Base-by-base conservation (phyloP, 2,329 filamentous ascomycete genomes). In the Fusarium goolgardi region DNA sequence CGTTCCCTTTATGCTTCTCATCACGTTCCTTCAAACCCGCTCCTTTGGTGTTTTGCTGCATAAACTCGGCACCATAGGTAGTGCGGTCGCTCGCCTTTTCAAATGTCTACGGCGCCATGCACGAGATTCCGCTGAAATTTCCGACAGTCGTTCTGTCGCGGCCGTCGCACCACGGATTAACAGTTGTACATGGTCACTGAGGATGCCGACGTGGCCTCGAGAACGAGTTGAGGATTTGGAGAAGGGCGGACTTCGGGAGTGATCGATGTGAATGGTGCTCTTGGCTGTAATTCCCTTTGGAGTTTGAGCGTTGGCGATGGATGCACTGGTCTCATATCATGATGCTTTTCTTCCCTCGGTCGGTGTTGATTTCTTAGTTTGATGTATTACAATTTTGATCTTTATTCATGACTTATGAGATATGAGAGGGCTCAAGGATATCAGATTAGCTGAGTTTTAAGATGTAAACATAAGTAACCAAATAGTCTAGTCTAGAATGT, bases 1-100 rank as follows among this genome's bases (percentile, higher is more conserved):
- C 73, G 78, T 85, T 3, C 83, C 82, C 23, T 85, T 85, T 67
- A 82, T 84, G 71, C 64, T 83, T 25, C 74, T 84, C 23, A 79
- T 84, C 57, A 78, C 82, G 35, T 76, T 83, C 31, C 74, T 84
- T 34, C 83, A 85, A 55, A 82, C 79, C 9, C 76, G 78, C 27
- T 75, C 76, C 21, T 81, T 80, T 44, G 74, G 78, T 59, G 45
- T 70, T 5, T 53, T 77, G 23, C 34, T 75, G 25, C 65, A 70
- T 52, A 73, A 72, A 39, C 54, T 74, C 16, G 41, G 50, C 37
- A 59, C 54, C 25, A 50, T 59, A 21, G 44, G 58, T 6, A 40
- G 59, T n/a, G 51, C 43, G 20, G 55, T 58, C 27, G 41, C 37
- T 29, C 60, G 54, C 18, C 25, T 55, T 21, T 46, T 63, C n/a